Conservation (phyloP, 164 flowering plant species). For the Warburgia ugandensis region DNA sequence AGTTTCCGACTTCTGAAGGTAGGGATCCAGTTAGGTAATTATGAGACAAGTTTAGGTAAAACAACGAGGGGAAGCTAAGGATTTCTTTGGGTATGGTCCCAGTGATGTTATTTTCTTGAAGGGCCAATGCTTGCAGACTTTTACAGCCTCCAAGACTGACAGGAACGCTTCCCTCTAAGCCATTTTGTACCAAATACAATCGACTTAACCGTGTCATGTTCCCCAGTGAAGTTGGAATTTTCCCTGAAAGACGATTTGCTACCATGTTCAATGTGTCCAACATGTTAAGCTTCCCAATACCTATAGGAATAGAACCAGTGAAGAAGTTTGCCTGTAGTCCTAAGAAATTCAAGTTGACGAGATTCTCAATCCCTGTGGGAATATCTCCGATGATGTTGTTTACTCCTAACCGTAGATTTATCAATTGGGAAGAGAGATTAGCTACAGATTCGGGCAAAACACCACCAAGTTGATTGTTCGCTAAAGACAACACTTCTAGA, state of each 20-base stretch:
- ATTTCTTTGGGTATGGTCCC: slow-evolving; percentile 13
- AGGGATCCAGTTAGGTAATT: slow-evolving; percentile 41
- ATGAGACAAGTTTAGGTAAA: slow-evolving; percentile 28
- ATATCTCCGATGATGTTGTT: slow-evolving; percentile 14
- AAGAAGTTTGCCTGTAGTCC: slow-evolving; percentile 8
- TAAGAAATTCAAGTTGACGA: slow-evolving; percentile 7
- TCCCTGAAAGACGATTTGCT: not conserved
- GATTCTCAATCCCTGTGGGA: slow-evolving; percentile 15
- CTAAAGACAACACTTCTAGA: slow-evolving; percentile 5
- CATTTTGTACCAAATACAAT: not conserved
- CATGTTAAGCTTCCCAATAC: slow-evolving; percentile 8
- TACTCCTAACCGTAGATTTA: not conserved
- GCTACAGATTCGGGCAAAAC: slow-evolving; percentile 11
- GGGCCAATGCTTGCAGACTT: not conserved
- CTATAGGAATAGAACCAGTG: slow-evolving; percentile 18
- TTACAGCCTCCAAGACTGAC: slow-evolving; percentile 5
- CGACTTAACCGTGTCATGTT: slow-evolving; percentile 1
- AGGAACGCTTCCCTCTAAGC: slow-evolving; percentile 5
- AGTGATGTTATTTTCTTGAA: slow-evolving; percentile 12
- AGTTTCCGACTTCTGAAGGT: slow-evolving; percentile 33
- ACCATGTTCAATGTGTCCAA: slow-evolving; percentile 3
- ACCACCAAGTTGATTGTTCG: slow-evolving; percentile 16
- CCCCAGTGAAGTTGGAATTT: slow-evolving; percentile 5
- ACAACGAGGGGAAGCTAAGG: not conserved
- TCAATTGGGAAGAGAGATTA: slow-evolving; percentile 17